Evolutionary conservation across 78 protist genomes (phyloP), one percentile per base, ranked within the genome.

Genomic region (Trichosphaerium sp.): DNA sequence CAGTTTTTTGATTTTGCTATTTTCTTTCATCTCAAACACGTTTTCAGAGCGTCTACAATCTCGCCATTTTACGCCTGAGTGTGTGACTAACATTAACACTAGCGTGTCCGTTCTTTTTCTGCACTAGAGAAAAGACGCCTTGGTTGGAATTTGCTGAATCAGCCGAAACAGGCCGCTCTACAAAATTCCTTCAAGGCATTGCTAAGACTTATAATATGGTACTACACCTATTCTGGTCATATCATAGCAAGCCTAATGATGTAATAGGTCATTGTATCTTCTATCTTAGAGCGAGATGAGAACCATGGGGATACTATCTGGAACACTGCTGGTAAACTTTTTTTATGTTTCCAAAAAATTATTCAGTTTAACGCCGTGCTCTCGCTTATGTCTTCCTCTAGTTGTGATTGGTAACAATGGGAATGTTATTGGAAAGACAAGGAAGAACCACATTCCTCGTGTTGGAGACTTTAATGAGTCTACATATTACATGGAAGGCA

Each of bases 391-490:
- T 54, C 11, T 54, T 31, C 65, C 8, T 61, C 12, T 55, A 0
- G 95, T 88, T 25, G 89, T 92, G 18, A 75, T 92, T 25, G 68
- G 79, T 38, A 69, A 88, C 61, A 65, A 44, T 37, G 97, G 94
- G 29, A 38, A 64, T 29, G 51, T 74, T 39, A 68, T 89, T 37
- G 97, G 94, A 7, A 88, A 88, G 73, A 71, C 75, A 34, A 62
- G 95, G 44, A 90, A 93, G 84, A 90, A 88, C 64, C 95, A 93
- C 79, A 93, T 93, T 11, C 97, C 97, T 18, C 69, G 95, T 21
- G 88, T 89, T n/a, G 97, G 97, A 37, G 97, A 93, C 64, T 93
- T 93, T 65, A 93, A 93, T 73, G 97, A 93, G 62, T 65, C 92
- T 21, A 90, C 94, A 41, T 93, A 93, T 44, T 93, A 89, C 75